Percentiles rank a stretch among this genome's conserved stretches.
Conservation (phyloP, 2,329 filamentous ascomycete species). For the Dichotomopilus funicola region DNA sequence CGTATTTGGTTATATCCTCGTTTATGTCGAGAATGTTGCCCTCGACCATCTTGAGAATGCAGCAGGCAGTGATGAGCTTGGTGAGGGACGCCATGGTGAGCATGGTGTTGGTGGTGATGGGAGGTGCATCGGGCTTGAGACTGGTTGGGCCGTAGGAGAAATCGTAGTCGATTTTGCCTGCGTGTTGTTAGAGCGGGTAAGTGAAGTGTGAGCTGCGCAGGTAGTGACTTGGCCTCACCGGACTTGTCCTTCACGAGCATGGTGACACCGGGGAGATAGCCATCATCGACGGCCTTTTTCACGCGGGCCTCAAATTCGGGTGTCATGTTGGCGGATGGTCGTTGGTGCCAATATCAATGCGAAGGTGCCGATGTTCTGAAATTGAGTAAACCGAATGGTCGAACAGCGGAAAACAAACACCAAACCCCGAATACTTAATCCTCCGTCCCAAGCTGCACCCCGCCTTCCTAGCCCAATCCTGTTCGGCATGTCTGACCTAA, state of each 20-base stretch:
- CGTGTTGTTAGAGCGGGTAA: neutral
- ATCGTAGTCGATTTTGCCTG: conserved; percentile 25
- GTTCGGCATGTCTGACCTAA: too few species aligned
- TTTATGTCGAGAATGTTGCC: conserved; percentile 38
- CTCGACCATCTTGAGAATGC: conserved; percentile 42
- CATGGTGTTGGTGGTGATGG: conserved; percentile 23
- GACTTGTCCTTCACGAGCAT: conserved; percentile 20
- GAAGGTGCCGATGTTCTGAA: neutral
- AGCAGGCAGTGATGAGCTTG: conserved; percentile 41
- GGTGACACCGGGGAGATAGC: conserved; percentile 17
- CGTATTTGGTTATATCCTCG: conserved; percentile 36
- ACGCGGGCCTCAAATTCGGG: conserved; percentile 26
- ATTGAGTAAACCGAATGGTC: neutral
- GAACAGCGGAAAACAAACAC: neutral
- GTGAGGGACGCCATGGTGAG: conserved; percentile 32
- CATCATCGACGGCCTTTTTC: conserved; percentile 25
- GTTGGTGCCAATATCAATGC: neutral
- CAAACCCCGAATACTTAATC: too few species aligned
- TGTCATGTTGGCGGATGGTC: conserved; percentile 1
- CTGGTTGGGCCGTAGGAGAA: conserved; percentile 18
- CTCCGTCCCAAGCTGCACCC: too few species aligned
- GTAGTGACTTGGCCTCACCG: conserved; percentile 7
- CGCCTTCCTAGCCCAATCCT: too few species aligned
- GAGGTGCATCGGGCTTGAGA: conserved; percentile 14
- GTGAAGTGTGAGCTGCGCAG: neutral